These are phyloP conservation scores for Epithele typhae DNA, from an alignment of 768 basidiomycete species.

Conservation along the genomic window DNA sequence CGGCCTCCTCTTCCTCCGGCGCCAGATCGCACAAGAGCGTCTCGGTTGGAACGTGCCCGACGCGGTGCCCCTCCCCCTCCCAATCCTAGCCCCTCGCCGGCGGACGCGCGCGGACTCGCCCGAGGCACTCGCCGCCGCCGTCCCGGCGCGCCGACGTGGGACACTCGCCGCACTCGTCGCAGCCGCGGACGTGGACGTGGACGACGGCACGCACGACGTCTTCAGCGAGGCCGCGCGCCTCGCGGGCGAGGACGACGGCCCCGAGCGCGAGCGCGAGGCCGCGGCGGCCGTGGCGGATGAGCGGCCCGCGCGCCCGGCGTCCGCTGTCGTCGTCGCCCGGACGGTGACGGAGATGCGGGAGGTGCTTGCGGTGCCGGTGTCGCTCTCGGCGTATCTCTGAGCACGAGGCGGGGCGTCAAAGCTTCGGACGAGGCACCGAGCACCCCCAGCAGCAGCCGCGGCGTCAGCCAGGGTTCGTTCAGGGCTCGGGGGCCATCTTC, in stretches of 20 bases:
- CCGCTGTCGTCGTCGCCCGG: no score
- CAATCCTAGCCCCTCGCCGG: not conserved
- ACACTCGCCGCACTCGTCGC: no score
- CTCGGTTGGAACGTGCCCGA: constrained; percentile 16
- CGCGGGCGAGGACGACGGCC: not conserved
- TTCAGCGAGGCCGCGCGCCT: constrained; percentile 4
- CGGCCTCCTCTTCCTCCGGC: constrained; percentile 29
- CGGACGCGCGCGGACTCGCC: no score
- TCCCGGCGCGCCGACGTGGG: no score
- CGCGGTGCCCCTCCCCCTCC: not conserved
- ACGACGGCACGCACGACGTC: constrained; percentile 19
- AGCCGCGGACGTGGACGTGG: not conserved
- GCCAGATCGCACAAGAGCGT: constrained; percentile 27
- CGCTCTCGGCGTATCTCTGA: not conserved
- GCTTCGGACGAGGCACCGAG: no score
- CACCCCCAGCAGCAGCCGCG: no score
- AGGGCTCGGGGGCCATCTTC: no score
- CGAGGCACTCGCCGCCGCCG: not conserved
- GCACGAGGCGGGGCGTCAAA: no score
- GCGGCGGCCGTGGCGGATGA: not conserved
- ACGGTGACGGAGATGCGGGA: not conserved
- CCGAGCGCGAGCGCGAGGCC: not conserved
- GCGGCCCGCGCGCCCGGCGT: not conserved
- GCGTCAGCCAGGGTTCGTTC: no score
- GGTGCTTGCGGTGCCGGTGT: not conserved